Evolutionary conservation across 202 grass and related monocot species (phyloP), one percentile per base, ranked within the genome.

Genomic region (Alloteropsis angusta): DNA sequence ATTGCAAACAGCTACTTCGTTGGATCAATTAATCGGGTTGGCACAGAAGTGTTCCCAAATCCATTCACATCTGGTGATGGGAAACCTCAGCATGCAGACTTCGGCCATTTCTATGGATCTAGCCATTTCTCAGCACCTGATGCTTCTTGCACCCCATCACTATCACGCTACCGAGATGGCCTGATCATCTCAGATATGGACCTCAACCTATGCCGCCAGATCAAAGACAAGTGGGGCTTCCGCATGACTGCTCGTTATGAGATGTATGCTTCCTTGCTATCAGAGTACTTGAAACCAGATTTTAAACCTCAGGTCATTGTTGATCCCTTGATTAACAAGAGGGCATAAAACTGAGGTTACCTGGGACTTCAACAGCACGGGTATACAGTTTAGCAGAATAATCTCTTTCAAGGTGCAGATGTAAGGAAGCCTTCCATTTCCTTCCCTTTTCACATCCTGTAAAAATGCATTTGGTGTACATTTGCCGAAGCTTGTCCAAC

Each of bases 201-300:
- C 77, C 88, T 99, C 71, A 99, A 99, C 83, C 60, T 99, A 55
- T 96, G 96, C 50, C 87, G 96, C 19, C 96, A 99, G 82, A 85
- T 99, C 39, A 99, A 96, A 79, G 96, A 99, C 78, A 99, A 99
- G 73, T 99, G 96, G 90, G 90, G 81, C 15, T 96, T 99, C 83
- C 88, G 96, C 64, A 96, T 99, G 96, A 96, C 96, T 21, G 92
- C 92, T 52, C 89, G 96, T 18, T 96, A 99, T 78, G 96, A 96
- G 36, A 77, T 86, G 21, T 99, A 99, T 82, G 85, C 75, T 18
- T 81, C 80, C 68, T 78, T 96, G 69, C 84, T 99, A 78, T 68
- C 88, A 9, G 79, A 94, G 54, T 99, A 99, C 81, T 75, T 89
- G 72, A 81, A 93, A 41, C 79, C 90, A 59, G 88, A 88, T 83